Evolutionary conservation across 2,329 filamentous ascomycete genomes (phyloP).

Genomic region (Ceratocystis cubensis): DNA sequence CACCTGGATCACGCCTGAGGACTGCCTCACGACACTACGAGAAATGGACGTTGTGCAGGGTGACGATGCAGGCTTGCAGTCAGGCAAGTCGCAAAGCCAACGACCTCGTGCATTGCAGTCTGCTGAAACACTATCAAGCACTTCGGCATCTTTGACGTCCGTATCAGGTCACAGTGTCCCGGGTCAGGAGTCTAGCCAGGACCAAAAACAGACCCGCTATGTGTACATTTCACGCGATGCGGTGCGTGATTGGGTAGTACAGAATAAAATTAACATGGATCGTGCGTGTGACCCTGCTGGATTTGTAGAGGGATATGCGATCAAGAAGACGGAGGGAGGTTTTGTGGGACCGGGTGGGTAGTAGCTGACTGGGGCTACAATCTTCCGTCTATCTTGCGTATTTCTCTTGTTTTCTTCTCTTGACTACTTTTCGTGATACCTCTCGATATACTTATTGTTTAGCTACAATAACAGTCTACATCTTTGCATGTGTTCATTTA

Average conservation of each 20-base stretch:
- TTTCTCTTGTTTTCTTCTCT: background rate
- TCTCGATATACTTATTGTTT: background rate
- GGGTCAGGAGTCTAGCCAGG: background rate
- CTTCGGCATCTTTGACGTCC: no score
- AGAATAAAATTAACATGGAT: slow-evolving; percentile 49
- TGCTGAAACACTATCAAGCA: no score
- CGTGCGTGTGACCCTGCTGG: slow-evolving; percentile 60
- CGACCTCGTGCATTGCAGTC: background rate
- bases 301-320: slow-evolving; percentile 57
- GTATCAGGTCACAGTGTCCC: no score
- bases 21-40: slow-evolving; percentile 64
- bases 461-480: background rate
- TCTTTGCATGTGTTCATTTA: background rate
- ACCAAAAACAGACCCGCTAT: slow-evolving; percentile 25
- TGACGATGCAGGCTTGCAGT: slow-evolving; percentile 35
- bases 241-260: slow-evolving; percentile 54
- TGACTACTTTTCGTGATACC: background rate
- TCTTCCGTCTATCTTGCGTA: background rate
- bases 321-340: slow-evolving; percentile 27
- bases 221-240: slow-evolving; percentile 43
- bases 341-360: background rate
- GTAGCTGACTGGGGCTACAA: no score
- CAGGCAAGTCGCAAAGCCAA: slow-evolving; percentile 16
- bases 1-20: slow-evolving; percentile 76
- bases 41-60: slow-evolving; percentile 64